Percentiles rank a stretch among this genome's conserved stretches.
Evolutionary conservation across 2,329 filamentous ascomycete genomes (phyloP).

Genomic region (Trichophyton mentagrophytes): DNA sequence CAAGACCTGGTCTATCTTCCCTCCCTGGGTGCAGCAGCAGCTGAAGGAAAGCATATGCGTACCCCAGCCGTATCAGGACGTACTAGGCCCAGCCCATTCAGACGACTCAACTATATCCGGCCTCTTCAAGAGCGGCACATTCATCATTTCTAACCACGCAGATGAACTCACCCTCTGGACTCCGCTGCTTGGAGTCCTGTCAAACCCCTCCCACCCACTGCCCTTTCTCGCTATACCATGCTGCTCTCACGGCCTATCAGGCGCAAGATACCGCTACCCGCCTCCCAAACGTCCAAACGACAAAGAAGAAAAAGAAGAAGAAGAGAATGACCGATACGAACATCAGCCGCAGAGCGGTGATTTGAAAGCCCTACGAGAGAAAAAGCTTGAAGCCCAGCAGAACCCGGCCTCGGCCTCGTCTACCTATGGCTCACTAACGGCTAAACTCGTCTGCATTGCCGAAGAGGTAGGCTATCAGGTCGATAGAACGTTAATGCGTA

Average conservation of each 20-base stretch:
- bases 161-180: conserved; percentile 96
- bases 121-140: conserved; percentile 58
- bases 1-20: conserved; percentile 74
- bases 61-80: conserved; percentile 38
- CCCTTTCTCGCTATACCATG: conserved; percentile 91
- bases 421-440: conserved; percentile 70
- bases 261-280: conserved; percentile 52
- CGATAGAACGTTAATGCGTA: conserved; percentile 76
- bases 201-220: conserved; percentile 43
- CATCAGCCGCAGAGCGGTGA: conserved; percentile 28
- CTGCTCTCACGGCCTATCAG: conserved; percentile 78
- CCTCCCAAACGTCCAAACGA: conserved; percentile 16
- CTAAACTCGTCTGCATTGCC: conserved; percentile 60
- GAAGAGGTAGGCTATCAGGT: conserved; percentile 59
- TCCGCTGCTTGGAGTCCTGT: conserved; percentile 63
- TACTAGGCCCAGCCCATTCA: conserved; percentile 4
- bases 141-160: conserved; percentile 93
- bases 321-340: neutral
- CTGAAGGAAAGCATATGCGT: conserved; percentile 50
- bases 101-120: conserved; percentile 32
- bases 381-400: conserved; percentile 23
- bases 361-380: conserved; percentile 27
- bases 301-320: conserved; percentile 5
- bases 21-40: conserved; percentile 33
- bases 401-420: conserved; percentile 40